These are phyloP conservation scores for Mycena albidolilacea DNA, from an alignment of 768 basidiomycete genomes.

Conservation along the genomic window DNA sequence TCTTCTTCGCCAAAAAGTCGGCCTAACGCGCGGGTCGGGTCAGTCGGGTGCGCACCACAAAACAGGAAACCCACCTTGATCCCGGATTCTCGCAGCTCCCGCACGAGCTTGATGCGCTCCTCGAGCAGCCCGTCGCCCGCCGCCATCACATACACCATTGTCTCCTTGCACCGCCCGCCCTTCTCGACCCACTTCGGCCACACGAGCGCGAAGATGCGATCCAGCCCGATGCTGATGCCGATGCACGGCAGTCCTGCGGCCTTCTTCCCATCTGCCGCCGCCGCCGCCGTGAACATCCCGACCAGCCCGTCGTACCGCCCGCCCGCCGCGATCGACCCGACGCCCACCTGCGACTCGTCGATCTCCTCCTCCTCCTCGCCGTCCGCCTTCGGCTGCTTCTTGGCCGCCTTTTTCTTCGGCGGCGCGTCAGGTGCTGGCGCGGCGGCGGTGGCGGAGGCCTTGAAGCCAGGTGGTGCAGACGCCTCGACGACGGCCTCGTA, in stretches of 20 bases:
- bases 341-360: constrained; percentile 94
- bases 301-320: constrained; percentile 98
- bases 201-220: constrained; percentile 92
- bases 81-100: constrained; percentile 86
- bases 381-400: constrained; percentile 61
- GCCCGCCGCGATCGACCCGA: constrained; percentile 99
- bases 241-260: constrained; percentile 84
- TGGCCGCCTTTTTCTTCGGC: constrained; percentile 47
- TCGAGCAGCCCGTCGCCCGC: constrained; percentile 91
- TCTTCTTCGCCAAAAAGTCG: constrained; percentile 93
- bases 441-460: constrained; percentile 60
- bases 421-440: constrained; percentile 49
- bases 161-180: constrained; percentile 88
- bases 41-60: constrained; percentile 10
- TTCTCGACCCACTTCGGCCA: constrained; percentile 89
- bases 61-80: constrained; percentile 76
- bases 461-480: constrained; percentile 92
- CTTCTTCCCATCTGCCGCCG: constrained; percentile 81
- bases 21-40: constrained; percentile 62
- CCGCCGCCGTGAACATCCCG: constrained; percentile 88
- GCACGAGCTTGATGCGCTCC: constrained; percentile 86
- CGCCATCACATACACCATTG: constrained; percentile 94
- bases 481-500: constrained; percentile 96
- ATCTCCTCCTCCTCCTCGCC: constrained; percentile 72
- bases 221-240: constrained; percentile 93